Conservation (phyloP, 2,329 filamentous ascomycete genomes). For the Domatiomyces catenatus region DNA sequence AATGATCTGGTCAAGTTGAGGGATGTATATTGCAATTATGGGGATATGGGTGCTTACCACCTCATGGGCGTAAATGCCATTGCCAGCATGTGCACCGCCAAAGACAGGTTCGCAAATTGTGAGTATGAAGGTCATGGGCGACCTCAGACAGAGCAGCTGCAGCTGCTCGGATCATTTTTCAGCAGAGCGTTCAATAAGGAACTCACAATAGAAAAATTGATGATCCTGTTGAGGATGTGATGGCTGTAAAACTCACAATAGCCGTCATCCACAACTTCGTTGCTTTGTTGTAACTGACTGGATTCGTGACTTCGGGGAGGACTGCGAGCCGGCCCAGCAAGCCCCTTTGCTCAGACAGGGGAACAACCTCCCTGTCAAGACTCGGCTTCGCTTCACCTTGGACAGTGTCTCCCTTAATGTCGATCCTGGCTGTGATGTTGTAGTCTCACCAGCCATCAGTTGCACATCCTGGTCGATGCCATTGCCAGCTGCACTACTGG, state of each 20-base stretch:
- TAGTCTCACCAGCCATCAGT: neutral
- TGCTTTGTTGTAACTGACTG: constrained; percentile 52
- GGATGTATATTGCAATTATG: too few relatives aligned
- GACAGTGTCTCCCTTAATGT: neutral
- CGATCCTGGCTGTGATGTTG: neutral
- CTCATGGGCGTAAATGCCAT: constrained; percentile 74
- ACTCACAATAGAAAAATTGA: constrained; percentile 66
- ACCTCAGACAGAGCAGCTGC: constrained; percentile 53
- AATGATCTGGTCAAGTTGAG: neutral
- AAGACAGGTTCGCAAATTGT: constrained; percentile 60
- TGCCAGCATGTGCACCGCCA: constrained; percentile 64
- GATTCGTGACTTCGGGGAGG: constrained; percentile 33
- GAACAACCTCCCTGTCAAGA: neutral
- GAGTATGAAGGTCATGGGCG: constrained; percentile 41
- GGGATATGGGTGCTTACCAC: constrained; percentile 36
- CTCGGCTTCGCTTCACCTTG: neutral
- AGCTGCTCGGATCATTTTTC: neutral
- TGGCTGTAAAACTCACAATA: constrained; percentile 61
- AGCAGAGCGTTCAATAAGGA: neutral
- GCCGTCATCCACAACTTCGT: constrained; percentile 76
- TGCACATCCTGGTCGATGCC: neutral
- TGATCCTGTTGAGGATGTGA: constrained; percentile 68
- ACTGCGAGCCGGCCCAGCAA: neutral
- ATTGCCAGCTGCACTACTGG: neutral
- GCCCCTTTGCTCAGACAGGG: neutral